Evolutionary conservation across 805 yeast species (phyloP), one percentile per base, ranked within the genome.

Genomic region (Suhomyces sp.): DNA sequence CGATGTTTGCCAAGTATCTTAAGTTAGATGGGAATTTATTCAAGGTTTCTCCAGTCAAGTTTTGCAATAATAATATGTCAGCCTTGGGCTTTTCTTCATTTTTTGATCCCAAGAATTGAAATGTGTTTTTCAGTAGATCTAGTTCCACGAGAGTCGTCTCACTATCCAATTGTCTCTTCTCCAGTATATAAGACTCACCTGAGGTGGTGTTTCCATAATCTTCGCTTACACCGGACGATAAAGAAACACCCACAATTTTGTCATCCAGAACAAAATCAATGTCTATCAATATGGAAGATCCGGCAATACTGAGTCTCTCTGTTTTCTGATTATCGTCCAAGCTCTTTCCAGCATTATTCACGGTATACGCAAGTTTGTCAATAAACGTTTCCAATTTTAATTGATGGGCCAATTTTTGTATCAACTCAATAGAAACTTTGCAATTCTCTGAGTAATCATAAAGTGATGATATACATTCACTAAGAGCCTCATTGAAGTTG

Each of bases 221-320:
- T 22, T 47, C 49, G n/a, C 27, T 24, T 15, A 47, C 38, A 15
- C 57, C 78, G 66, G 70, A 70, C 0, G 79, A 74, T 42, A 74
- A 61, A 6, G 71, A 61, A 12, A 74, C 70, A 24, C 68, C 55
- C 8, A 67, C 54, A 6, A 72, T 66, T 5, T 48, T 56, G 6
- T 42, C 55, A 48, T 65, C 68, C 35, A 60, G 67, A 2, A 59
- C 48, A 49, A 71, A 72, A 50, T 75, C 80, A 27, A 75, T 65
- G 52, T 75, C 80, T 19, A 75, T 62, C 31, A 75, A 64, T 6
- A 74, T 69, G 17, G 68, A 62, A 2, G 75, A 65, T 8, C 79
- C 79, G 1, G 79, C 80, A 36, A 75, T 75, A 12, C 78, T 67
- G 47, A 75, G 62, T 49, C 78, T 60, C 44, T 68, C 69, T 29